Base-by-base conservation (phyloP, 331 rosid genomes). In the Acacia pycnantha region DNA sequence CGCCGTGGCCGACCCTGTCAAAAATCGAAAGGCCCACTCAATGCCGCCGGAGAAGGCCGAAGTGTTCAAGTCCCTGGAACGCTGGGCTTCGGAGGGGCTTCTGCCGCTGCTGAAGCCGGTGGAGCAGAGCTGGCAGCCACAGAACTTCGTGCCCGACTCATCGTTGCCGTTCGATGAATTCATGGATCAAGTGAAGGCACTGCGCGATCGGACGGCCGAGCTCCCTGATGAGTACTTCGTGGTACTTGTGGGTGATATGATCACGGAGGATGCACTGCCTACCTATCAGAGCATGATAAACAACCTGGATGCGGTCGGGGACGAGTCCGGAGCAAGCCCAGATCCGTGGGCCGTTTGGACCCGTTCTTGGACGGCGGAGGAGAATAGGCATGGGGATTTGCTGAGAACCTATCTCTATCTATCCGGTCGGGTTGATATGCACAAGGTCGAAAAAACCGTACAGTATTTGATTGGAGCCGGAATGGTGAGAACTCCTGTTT, bases 201-300 rank as follows among this genome's bases (percentile, higher is more conserved):
- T 92, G 4, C 90, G 92, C 0, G 89, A 89, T 0, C 93, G 92
- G 15, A 85, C 97, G 3, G 87, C 83, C 6, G 91, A 84, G 69
- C 82, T 92, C 2, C 90, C 97, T 0, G 94, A 92, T 3, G 94
- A 92, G 74, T 92, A 85, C 76, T 86, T 92, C 13, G 97, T 92
- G 41, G 93, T 89, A 44, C 74, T 92, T 4, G 94, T 89, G 0
- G 97, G 94, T 22, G 93, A 92, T 54, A 92, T 92, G 94, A 78
- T 92, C 40, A 92, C 97, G 9, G 97, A 92, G 82, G 97, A 92
- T 1, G 97, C 94, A 3, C 82, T 92, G 79, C 97, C 97, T 3
- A 92, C 97, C 35, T 92, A 92, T 51, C 94, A 92, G 82, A 90
- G 86, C 74, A 84, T 88, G 92, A 80, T 90, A 29, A 90, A 90